Evolutionary conservation across 768 basidiomycete genomes (phyloP), one percentile per base, ranked within the genome.

Genomic region (Postia placenta): DNA sequence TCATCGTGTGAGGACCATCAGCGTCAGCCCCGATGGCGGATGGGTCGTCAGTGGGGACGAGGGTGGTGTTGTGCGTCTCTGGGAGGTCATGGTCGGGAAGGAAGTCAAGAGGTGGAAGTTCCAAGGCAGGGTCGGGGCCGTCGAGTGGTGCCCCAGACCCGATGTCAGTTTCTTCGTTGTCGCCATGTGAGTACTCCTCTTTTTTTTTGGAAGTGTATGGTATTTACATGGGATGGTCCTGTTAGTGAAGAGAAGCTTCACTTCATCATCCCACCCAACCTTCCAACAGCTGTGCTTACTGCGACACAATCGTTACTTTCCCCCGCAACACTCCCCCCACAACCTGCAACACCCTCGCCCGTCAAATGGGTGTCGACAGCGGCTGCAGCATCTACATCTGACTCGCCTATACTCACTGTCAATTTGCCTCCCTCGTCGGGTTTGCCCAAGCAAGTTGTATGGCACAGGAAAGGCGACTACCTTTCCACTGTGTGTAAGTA

Each of bases 391-490:
- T 76, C 75, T 62, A 72, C 74, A 12, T 67, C 73, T 37, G 80
- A 84, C 47, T 67, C 68, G 3, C 73, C 86, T 15, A 72, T 81
- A 58, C 67, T 92, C 42, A 80, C 78, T 5, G 64, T 88, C 47
- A 70, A 69, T 36, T 66, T 92, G 37, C 85, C 85, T 4, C 59
- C 78, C 5, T 75, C 76, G 7, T 85, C 89, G 26, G 87, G 87
- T 4, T 59, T 80, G 36, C 79, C 87, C 4, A 87, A 79, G 59
- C 91, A 96, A 62, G 73, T 97, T 9, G 69, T 85, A 30, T 98
- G 94, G 92, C 96, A 99, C 66, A 76, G 87, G 45, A 81, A 84
- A 60, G 96, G 96, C 42, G 96, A 99, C 65, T 99, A 99, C 62
- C 73, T 99, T 56, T 85, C 95, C 40, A 90, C 90, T 42, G 92